Conservation (phyloP, 768 basidiomycete genomes). For the Kondoa malvinella region DNA sequence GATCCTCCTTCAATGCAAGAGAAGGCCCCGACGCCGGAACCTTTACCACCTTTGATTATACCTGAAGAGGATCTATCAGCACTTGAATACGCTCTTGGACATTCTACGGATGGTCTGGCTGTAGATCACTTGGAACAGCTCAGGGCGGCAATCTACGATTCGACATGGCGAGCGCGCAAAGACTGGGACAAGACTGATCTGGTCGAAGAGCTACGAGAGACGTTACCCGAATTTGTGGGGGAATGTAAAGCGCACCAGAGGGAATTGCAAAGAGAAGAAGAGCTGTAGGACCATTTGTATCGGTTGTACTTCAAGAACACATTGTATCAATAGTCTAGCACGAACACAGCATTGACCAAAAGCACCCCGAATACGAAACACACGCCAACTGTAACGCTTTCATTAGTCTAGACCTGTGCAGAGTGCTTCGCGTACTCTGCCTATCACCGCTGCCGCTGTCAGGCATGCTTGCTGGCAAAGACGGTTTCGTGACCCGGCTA, state of each 20-base stretch:
- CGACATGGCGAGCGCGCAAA: conserved; percentile 61
- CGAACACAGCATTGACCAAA: too few relatives aligned
- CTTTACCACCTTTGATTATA: conserved; percentile 46
- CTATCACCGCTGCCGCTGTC: too few relatives aligned
- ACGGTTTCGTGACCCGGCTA: too few relatives aligned
- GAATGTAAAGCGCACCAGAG: neutral
- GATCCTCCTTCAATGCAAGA: neutral
- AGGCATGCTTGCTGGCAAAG: too few relatives aligned
- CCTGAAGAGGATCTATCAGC: conserved; percentile 39
- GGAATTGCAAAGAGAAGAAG: neutral
- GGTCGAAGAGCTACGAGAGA: conserved; percentile 42
- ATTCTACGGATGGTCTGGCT: conserved; percentile 45
- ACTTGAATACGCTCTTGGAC: conserved; percentile 40
- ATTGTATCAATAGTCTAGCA: too few relatives aligned
- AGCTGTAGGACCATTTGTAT: too few relatives aligned
- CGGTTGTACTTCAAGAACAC: too few relatives aligned
- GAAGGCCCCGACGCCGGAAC: conserved; percentile 16
- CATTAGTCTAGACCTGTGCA: too few relatives aligned
- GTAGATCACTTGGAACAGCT: conserved; percentile 90
- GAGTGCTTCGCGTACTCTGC: too few relatives aligned
- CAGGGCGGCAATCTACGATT: conserved; percentile 59
- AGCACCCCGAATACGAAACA: too few relatives aligned
- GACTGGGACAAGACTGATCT: conserved; percentile 68
- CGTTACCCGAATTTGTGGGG: conserved; percentile 44
- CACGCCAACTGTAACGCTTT: too few relatives aligned